Evolutionary conservation across 2,329 filamentous ascomycete species (phyloP), one percentile per base, ranked within the genome.

Genomic region (Trichoderma atroviride): DNA sequence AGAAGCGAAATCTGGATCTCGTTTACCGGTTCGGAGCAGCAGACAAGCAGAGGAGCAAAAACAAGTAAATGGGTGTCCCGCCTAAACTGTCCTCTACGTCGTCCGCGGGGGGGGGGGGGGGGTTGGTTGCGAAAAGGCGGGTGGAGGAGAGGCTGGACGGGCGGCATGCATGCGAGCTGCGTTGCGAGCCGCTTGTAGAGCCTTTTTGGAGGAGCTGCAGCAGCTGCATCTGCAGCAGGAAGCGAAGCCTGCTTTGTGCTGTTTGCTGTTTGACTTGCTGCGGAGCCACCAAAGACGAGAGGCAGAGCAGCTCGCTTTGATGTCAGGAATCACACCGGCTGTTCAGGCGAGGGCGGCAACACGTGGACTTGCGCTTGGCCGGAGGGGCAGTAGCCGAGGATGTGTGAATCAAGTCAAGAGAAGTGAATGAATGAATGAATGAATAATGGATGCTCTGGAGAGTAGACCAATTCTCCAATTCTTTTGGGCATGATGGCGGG

Each of bases 81-180:
- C 24, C n/a, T 33, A 60, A 40, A n/a, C n/a, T 53, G 10, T 31
- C 22, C 19, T 19, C n/a, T 57, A 16, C 52, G 13, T 43, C 24
- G 43, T 27, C 63, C 50, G 47, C n/a, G 47, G 47, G 47, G 47
- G 47, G 47, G 61, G 47, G 9, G 47, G 47, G 47, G 47, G 47
- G 47, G 61, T 27, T 33, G 40, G 40, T 10, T 43, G n/a, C 40
- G 19, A 50, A 35, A 40, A 56, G 47, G 63, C 53, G 53, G 52
- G 63, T 29, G 53, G 31, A 33, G 63, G 53, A 29, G 40, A 52
- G 63, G 55, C 53, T 58, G 53, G 63, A 58, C 52, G 35, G 63
- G 29, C 63, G 43, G 62, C 62, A 57, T 65, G 53, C 53, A 40
- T 43, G 62, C 50, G 22, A 11, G 47, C 47, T 24, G 47, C 47